Evolutionary conservation across 1,139 yeast genomes (phyloP), one percentile per base, ranked within the genome.

Genomic region (Suhomyces kunorum): DNA sequence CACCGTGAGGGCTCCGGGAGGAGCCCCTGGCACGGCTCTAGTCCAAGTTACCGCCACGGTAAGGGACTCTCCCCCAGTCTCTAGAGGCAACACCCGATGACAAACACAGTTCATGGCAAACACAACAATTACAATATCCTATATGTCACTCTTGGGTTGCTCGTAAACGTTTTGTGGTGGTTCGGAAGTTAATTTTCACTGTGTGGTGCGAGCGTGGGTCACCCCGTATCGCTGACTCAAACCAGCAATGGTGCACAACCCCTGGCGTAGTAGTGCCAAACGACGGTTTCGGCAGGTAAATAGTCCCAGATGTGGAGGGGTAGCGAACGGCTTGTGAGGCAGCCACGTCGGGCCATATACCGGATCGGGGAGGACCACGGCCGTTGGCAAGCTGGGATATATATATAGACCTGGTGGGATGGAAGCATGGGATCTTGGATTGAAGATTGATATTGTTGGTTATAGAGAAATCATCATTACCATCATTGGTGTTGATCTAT

Each of bases 21-120:
- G 18, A 3, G 8, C 13, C 13, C 6, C 3, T 4, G 28, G 28
- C 8, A 7, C 6, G 18, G 19, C 2, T n/a, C 9, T n/a, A n/a
- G 25, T 7, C 12, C 24, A 35, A 25, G 47, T 49, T 11, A 48
- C 51, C 23, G 47, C 48, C 40, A 56, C 40, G 30, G 44, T 46
- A 38, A 49, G 55, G 22, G 54, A 36, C 9, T 34, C 32, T 15
- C 46, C 42, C 16, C 44, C 40, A 17, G 16, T 8, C 11, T 29
- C 32, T 14, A 29, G 5, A 7, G 24, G 11, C 2, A 20, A 11
- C 4, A 20, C 24, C n/a, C 24, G 24, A 20, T 20, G 24, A 9
- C n/a, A n/a, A n/a, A n/a, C n/a, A n/a, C n/a, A n/a, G n/a, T n/a
- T 27, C 19, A 15, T 27, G 29, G 29, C 9, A 8, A 4, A n/a